Evolutionary conservation across 305 asterid species (phyloP), one percentile per base, ranked within the genome.

Genomic region (Solanum aculeatissimum): DNA sequence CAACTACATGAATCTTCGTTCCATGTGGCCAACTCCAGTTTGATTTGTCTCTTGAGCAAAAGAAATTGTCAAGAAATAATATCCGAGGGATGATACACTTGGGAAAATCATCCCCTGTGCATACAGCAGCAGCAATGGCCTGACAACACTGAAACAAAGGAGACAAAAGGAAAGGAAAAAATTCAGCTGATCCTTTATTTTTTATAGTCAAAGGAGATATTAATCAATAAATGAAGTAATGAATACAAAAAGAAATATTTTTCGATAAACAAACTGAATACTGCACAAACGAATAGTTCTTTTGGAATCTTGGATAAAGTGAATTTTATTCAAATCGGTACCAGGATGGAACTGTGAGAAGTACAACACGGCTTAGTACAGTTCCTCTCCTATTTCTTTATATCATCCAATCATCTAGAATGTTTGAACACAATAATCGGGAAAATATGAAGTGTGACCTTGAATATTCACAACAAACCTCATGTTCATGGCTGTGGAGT

Each of bases 1-100:
- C 99, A 58, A 95, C 87, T 81, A 94, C 93, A 89, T 97, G 94
- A 93, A 97, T 93, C 90, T 83, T 93, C 82, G 54, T 88, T 49
- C 93, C 93, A 89, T 71, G 89, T 40, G 98, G 97, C 99, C 99
- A 97, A 82, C 78, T 85, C 98, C 99, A 97, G 89, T 85, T 93
- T 66, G 89, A 88, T 85, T 93, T 93, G 87, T 95, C 95, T 84
- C 83, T 88, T 42, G 90, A 81, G 77, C 80, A 85, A 63, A 92
- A 88, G 89, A 91, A 97, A 88, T 80, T 91, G 85, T 94, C 98
- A 51, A 97, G 96, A 90, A 91, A 94, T 84, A 97, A 90, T 87
- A 97, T 85, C 84, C 97, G 92, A 2, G 97, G 92, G 66, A 97
- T 88, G 54, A 93, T 91, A 90, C 90, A 90, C 80, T 87, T 83